These are phyloP conservation scores for Populus davidiana DNA, from an alignment of 345 rosid genomes.

Conservation along the genomic window DNA sequence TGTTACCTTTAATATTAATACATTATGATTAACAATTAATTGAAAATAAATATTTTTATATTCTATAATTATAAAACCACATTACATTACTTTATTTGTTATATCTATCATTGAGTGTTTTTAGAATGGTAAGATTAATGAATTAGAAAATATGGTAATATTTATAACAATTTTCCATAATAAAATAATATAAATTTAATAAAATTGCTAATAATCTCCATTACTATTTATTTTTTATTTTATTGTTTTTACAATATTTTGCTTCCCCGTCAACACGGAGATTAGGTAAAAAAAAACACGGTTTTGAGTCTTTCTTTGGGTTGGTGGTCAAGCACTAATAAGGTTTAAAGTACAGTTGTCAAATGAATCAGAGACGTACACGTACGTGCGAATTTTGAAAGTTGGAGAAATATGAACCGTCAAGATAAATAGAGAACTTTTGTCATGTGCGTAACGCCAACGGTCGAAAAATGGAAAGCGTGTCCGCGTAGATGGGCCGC, in stretches of 20 bases:
- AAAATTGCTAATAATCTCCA: too few species aligned
- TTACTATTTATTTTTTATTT: too few species aligned
- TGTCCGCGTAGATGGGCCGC: background rate
- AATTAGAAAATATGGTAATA: too few species aligned
- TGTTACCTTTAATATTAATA: too few species aligned
- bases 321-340: background rate
- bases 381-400: background rate
- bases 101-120: too few species aligned
- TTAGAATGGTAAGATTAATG: too few species aligned
- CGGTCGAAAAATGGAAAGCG: conserved; percentile 11
- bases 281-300: background rate
- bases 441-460: background rate
- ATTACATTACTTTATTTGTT: too few species aligned
- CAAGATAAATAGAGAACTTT: background rate
- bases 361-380: conserved; percentile 4
- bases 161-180: too few species aligned
- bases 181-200: too few species aligned
- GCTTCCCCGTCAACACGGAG: background rate
- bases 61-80: too few species aligned
- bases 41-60: too few species aligned
- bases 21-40: too few species aligned
- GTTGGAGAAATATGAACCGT: background rate
- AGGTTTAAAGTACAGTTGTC: background rate
- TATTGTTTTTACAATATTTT: background rate
- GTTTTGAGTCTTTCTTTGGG: background rate